phyloP scores from a whole-genome alignment of 805 yeast genomes.

The Candida ascalaphidarum region DNA sequence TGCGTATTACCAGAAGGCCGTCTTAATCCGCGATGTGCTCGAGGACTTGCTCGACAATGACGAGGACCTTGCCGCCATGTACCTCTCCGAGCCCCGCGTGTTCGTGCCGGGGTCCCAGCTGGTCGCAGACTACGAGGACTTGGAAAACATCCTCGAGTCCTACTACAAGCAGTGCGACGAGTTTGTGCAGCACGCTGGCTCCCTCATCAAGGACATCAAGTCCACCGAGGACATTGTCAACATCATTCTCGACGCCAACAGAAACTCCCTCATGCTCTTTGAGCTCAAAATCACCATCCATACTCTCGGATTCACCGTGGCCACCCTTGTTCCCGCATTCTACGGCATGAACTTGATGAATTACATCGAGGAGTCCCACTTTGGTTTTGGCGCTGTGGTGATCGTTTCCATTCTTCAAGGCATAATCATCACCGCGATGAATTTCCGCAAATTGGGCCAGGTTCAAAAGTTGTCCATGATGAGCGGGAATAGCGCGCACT shows the following conservation, averaged over 20 bases:
- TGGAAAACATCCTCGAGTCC: slow-evolving; percentile 81
- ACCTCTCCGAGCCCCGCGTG: slow-evolving; percentile 40
- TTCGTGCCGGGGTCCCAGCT: slow-evolving; percentile 12
- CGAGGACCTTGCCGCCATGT: slow-evolving; percentile 77
- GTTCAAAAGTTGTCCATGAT: slow-evolving; percentile 65
- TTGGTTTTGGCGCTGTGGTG: slow-evolving; percentile 57
- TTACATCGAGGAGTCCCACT: slow-evolving; percentile 59
- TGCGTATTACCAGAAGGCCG: slow-evolving; percentile 65
- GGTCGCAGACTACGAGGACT: slow-evolving; percentile 47
- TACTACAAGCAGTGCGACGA: slow-evolving; percentile 91
- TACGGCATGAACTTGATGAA: slow-evolving; percentile 84
- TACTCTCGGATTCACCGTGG: slow-evolving; percentile 78
- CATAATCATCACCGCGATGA: slow-evolving; percentile 41
- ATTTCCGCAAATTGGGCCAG: slow-evolving; percentile 46
- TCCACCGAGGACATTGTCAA: slow-evolving; percentile 92
- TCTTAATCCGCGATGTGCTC: slow-evolving; percentile 68
- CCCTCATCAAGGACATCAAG: slow-evolving; percentile 71
- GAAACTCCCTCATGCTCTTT: slow-evolving; percentile 82
- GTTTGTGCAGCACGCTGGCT: slow-evolving; percentile 83
- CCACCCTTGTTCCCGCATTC: slow-evolving; percentile 78
- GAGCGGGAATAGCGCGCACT: slow-evolving; percentile 11
- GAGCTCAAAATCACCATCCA: slow-evolving; percentile 78
- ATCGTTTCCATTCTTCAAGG: slow-evolving; percentile 47
- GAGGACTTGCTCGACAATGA: slow-evolving; percentile 83
- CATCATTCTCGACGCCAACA: slow-evolving; percentile 82